phyloP scores from a whole-genome alignment of 2,329 filamentous ascomycete species.

The Trichoderma endophyticum region DNA sequence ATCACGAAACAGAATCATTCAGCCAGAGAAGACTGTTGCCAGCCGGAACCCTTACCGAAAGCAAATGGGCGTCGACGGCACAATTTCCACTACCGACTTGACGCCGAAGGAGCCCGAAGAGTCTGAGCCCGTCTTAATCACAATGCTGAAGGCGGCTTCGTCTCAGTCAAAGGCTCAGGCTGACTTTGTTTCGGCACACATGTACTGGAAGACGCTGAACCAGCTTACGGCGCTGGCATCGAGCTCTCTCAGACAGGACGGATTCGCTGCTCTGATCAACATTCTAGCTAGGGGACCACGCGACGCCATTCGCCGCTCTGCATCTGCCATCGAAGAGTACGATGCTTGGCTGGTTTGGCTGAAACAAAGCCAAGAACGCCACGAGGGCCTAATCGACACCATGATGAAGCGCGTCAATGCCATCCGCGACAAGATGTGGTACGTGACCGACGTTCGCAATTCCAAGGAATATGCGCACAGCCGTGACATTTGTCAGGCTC shows the following conservation, averaged over 20 bases:
- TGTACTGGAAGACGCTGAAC: slow-evolving; percentile 80
- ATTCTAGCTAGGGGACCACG: slow-evolving; percentile 70
- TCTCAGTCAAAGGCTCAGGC: slow-evolving; percentile 73
- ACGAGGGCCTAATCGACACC: slow-evolving; percentile 69
- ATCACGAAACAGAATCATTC: slow-evolving; percentile 57
- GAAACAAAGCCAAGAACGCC: slow-evolving; percentile 75
- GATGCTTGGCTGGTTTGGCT: slow-evolving; percentile 81
- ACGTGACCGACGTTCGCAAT: slow-evolving; percentile 87
- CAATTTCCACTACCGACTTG: slow-evolving; percentile 14
- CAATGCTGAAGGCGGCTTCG: slow-evolving; percentile 74
- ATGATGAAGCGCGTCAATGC: slow-evolving; percentile 72
- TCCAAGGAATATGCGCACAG: slow-evolving; percentile 86
- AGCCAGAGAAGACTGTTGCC: slow-evolving; percentile 47
- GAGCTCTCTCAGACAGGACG: slow-evolving; percentile 60
- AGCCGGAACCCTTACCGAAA: slow-evolving; percentile 59
- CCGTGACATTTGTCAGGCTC: slow-evolving; percentile 76
- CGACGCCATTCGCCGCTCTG: slow-evolving; percentile 66
- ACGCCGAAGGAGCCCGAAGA: slow-evolving; percentile 32
- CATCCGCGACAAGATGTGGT: slow-evolving; percentile 97
- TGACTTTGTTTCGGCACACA: slow-evolving; percentile 78
- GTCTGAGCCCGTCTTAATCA: slow-evolving; percentile 57
- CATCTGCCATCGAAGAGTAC: slow-evolving; percentile 72
- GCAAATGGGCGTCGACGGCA: slow-evolving; percentile 25
- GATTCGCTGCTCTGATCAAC: slow-evolving; percentile 68
- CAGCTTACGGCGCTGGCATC: slow-evolving; percentile 64